Percentiles rank a stretch among this genome's conserved stretches.
Conservation (phyloP, 345 rosid genomes). For the Populus ilicifolia region DNA sequence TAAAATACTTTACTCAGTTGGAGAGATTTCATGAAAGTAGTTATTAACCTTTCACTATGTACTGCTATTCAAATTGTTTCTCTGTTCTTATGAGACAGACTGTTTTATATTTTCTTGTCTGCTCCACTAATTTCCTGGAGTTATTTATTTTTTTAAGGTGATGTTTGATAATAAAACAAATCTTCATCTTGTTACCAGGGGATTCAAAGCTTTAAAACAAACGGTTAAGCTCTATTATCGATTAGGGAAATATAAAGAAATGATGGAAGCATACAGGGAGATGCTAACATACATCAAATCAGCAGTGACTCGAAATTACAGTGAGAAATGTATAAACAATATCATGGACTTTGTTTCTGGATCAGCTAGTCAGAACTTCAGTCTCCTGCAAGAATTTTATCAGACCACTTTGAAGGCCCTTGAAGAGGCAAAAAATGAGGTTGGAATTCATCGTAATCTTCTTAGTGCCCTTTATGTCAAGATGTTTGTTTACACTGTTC, state of each 20-base stretch:
- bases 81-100: background rate
- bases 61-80: background rate
- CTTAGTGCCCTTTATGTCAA: background rate
- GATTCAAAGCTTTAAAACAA: slow-evolving; percentile 96
- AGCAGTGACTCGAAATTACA: slow-evolving; percentile 92
- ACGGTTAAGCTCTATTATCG: slow-evolving; percentile 96
- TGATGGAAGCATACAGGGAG: slow-evolving; percentile 93
- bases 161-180: slow-evolving; percentile 1
- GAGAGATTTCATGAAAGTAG: background rate
- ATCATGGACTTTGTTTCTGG: slow-evolving; percentile 99
- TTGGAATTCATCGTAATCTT: slow-evolving; percentile 13
- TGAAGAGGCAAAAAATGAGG: slow-evolving; percentile 99
- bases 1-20: background rate
- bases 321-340: slow-evolving; percentile 97
- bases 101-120: background rate
- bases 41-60: background rate
- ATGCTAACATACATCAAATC: slow-evolving; percentile 96
- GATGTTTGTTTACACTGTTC: slow-evolving; percentile 17
- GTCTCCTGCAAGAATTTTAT: slow-evolving; percentile 82
- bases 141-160: background rate
- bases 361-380: slow-evolving; percentile 92
- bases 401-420: slow-evolving; percentile 95
- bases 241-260: slow-evolving; percentile 75
- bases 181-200: slow-evolving; percentile 49
- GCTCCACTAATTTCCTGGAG: background rate